phyloP scores from a whole-genome alignment of 345 rosid species.

The Melaleuca quinquenervia region DNA sequence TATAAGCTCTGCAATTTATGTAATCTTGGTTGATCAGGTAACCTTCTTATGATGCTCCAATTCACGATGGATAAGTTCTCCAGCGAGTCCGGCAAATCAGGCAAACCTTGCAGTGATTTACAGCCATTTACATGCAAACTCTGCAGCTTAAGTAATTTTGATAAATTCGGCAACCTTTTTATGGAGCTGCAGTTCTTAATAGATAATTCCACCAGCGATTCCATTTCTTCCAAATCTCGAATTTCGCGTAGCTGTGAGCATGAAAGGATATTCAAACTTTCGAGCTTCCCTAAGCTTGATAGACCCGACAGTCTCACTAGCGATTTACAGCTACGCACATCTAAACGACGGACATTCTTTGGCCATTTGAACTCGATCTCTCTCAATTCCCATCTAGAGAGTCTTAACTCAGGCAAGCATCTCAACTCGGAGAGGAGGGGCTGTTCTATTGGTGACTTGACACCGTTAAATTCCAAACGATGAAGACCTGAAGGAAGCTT shows the following conservation, averaged over 20 bases:
- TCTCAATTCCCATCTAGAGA: not conserved
- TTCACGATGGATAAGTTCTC: too few relatives aligned
- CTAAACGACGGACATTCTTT: too few relatives aligned
- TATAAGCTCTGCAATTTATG: not conserved
- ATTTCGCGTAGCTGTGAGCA: not conserved
- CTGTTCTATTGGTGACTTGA: not conserved
- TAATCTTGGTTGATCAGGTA: not conserved
- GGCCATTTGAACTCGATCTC: not conserved
- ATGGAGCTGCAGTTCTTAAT: not conserved
- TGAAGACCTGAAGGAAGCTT: not conserved
- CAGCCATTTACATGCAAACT: too few relatives aligned
- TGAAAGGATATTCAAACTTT: not conserved
- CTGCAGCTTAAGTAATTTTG: too few relatives aligned
- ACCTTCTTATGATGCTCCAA: not conserved
- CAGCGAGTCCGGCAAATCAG: too few relatives aligned
- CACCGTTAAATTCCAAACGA: too few relatives aligned
- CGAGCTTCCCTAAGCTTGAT: not conserved
- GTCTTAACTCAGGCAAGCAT: not conserved
- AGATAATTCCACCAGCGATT: not conserved
- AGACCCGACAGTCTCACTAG: not conserved
- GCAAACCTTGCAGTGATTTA: too few relatives aligned
- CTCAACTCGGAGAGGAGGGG: not conserved
- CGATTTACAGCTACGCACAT: not conserved
- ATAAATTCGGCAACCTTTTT: too few relatives aligned
- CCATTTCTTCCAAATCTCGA: not conserved